Conservation (phyloP, 1,284 basidiomycete species). For the Papiliotrema flavescens region DNA sequence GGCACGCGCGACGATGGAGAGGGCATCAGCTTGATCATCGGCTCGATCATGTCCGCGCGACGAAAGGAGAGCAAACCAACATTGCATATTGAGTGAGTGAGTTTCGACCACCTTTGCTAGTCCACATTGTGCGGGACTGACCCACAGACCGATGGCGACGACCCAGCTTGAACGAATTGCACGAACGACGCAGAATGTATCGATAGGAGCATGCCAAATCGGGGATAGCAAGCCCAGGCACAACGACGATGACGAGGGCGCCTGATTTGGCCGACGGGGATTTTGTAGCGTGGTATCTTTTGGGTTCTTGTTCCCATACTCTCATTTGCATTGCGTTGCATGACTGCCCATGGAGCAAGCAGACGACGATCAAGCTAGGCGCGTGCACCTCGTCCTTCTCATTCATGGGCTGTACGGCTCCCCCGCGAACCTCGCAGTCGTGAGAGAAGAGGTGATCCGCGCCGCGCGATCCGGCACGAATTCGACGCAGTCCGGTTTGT, state of each 20-base stretch:
- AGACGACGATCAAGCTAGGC: not conserved
- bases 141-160: no score
- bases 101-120: no score
- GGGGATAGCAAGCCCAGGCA: not conserved
- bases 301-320: not conserved
- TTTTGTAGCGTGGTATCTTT: not conserved
- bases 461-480: not conserved
- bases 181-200: no score
- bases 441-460: conserved; percentile 30
- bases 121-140: no score
- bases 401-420: conserved; percentile 48
- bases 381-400: conserved; percentile 42
- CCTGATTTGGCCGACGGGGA: not conserved
- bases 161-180: conserved; percentile 46
- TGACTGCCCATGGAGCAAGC: not conserved
- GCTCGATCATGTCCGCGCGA: no score
- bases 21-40: no score
- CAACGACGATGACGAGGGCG: not conserved
- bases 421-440: conserved; percentile 30
- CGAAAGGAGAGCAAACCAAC: no score
- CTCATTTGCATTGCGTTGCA: not conserved
- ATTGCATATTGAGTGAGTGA: no score
- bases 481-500: not conserved
- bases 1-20: no score
- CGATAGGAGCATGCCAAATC: not conserved